Base-by-base conservation (phyloP, 2,329 filamentous ascomycete genomes). In the Colletotrichum tofieldiae region DNA sequence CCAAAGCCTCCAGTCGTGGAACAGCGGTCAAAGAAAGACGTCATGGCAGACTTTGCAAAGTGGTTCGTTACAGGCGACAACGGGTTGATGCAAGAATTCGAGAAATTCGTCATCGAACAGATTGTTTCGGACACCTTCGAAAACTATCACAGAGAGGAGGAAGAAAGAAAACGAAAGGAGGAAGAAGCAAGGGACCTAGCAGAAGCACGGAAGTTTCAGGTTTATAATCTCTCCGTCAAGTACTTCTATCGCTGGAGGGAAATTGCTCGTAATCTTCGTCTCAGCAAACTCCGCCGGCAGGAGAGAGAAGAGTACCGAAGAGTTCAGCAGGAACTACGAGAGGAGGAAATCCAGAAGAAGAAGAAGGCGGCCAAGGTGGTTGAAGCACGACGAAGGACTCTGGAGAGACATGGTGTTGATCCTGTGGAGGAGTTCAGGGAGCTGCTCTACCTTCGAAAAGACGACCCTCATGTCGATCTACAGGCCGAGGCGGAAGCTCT, bases 211-310 rank as follows among this genome's bases (percentile, higher is more conserved):
- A 78, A 82, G n/a, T 89, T 87, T 74, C 83, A 86, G 47, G 76
- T 75, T 4, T 86, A 88, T 76, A 89, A 83, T 66, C 81, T 91
- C 39, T 80, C 82, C 16, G 80, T 90, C 71, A 89, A 86, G 59
- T 91, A 84, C 77, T 90, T 90, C 72, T 90, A 90, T 75, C 82
- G 82, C 23, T 91, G 89, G 89, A 86, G 84, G 60, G 78, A 86
- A 18, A 84, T 80, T 49, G 87, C 86, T 11, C 83, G 88, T 16
- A 82, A 85, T 56, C 84, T 83, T 23, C 84, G 86, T 3, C 82
- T 88, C 20, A 83, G 85, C 67, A 82, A 83, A n/a, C 84, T 89
- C 29, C 86, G 89, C 9, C 83, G 83, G 41, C 83, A 85, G 51
- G 88, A 86, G 26, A 85, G 87, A 62, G 87, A 89, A 37, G 79